These are phyloP conservation scores for Phytophthora ohioensis DNA, from an alignment of 352 stramenopile species.

Conservation along the genomic window DNA sequence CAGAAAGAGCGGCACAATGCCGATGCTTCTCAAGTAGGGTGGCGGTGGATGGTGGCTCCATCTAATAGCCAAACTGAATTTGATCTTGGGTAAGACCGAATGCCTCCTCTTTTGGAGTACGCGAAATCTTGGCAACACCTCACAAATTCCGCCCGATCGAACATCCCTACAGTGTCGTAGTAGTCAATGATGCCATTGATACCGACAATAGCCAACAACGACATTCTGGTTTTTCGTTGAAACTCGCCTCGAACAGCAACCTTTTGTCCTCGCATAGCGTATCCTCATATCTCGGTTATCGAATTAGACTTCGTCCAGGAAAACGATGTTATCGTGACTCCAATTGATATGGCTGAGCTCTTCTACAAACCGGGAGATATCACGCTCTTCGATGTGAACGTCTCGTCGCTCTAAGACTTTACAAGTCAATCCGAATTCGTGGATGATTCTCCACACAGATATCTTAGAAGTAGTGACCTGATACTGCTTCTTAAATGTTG, in stretches of 20 bases:
- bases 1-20: constrained; percentile 34
- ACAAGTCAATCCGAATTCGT: no score
- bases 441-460: background rate
- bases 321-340: constrained; percentile 27
- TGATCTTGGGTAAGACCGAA: constrained; percentile 29
- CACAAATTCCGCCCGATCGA: constrained; percentile 38
- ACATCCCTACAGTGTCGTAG: constrained; percentile 40
- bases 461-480: constrained; percentile 14
- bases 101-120: constrained; percentile 8
- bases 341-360: constrained; percentile 33
- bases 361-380: constrained; percentile 1
- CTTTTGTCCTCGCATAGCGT: constrained; percentile 29
- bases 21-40: constrained; percentile 40
- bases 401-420: no score
- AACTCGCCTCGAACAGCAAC: constrained; percentile 41
- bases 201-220: constrained; percentile 25
- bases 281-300: constrained; percentile 44
- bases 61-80: constrained; percentile 49
- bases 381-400: no score
- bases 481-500: background rate
- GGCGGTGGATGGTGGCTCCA: constrained; percentile 31
- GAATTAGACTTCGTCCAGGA: constrained; percentile 47
- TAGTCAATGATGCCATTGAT: constrained; percentile 37
- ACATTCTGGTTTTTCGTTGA: constrained; percentile 37
- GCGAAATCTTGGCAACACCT: constrained; percentile 35